phyloP scores from a whole-genome alignment of 169 alveolate genomes.

The Blepharisma undulans region DNA sequence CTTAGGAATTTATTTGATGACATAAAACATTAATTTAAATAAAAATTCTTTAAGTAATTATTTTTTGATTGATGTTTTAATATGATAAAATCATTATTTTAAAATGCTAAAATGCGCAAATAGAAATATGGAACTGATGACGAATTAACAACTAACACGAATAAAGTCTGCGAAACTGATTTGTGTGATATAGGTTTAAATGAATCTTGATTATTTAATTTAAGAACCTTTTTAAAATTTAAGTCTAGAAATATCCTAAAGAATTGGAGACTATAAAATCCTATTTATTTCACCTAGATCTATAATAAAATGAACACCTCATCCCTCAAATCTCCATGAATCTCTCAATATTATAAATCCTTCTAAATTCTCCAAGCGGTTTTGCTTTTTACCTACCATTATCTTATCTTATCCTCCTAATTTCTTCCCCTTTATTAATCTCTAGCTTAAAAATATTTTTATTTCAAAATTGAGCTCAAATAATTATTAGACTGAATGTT shows the following conservation, averaged over 20 bases:
- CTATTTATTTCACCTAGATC: background rate
- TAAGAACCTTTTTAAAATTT: background rate
- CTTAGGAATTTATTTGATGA: background rate
- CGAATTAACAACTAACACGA: background rate
- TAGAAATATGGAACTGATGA: background rate
- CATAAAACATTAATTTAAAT: too few relatives aligned
- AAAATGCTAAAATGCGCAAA: too few relatives aligned
- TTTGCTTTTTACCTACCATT: background rate
- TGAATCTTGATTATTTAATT: background rate
- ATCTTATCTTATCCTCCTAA: background rate
- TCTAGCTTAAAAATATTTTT: background rate
- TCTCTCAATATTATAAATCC: background rate
- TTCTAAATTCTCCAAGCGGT: background rate
- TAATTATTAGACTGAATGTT: background rate
- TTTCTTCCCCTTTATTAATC: background rate
- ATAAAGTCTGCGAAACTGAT: background rate
- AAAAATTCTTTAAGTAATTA: background rate
- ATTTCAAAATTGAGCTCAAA: background rate
- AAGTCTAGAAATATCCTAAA: too few relatives aligned
- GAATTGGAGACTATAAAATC: background rate
- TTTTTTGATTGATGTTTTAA: too few relatives aligned
- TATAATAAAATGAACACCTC: background rate
- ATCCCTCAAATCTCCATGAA: background rate
- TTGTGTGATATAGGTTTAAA: background rate
- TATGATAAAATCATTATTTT: too few relatives aligned